Evolutionary conservation across 2,329 filamentous ascomycete species (phyloP).

Genomic region (Colletotrichum sp.): DNA sequence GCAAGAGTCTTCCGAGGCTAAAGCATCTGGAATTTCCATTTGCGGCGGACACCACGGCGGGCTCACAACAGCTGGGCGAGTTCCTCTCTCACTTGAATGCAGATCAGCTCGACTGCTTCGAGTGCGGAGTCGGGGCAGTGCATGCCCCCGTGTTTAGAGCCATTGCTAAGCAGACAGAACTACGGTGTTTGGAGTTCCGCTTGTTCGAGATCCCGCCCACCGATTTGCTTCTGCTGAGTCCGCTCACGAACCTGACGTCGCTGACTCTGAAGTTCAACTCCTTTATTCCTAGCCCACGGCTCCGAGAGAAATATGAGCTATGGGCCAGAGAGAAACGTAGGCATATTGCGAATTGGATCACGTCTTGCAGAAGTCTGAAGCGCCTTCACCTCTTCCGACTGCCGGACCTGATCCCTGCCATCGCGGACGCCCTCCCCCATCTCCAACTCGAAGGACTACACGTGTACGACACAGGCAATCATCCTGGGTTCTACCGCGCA

Average conservation of each 20-base stretch:
- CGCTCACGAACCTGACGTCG: neutral
- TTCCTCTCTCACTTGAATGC: neutral
- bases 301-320: neutral
- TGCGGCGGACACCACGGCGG: neutral
- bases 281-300: rapidly evolving
- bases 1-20: neutral
- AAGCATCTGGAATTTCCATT: neutral
- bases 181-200: neutral
- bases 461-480: neutral
- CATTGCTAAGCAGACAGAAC: neutral
- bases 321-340: neutral
- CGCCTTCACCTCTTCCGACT: neutral
- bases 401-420: neutral
- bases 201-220: neutral
- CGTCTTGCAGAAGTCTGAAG: neutral
- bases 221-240: neutral
- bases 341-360: neutral
- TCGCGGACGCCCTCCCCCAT: neutral
- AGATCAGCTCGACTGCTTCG: neutral
- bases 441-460: neutral
- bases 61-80: neutral
- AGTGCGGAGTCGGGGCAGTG: neutral
- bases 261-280: neutral
- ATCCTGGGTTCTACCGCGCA: neutral
- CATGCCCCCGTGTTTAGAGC: neutral